phyloP scores from a whole-genome alignment of 2,329 filamentous ascomycete species.

The Penicillium polonicum region DNA sequence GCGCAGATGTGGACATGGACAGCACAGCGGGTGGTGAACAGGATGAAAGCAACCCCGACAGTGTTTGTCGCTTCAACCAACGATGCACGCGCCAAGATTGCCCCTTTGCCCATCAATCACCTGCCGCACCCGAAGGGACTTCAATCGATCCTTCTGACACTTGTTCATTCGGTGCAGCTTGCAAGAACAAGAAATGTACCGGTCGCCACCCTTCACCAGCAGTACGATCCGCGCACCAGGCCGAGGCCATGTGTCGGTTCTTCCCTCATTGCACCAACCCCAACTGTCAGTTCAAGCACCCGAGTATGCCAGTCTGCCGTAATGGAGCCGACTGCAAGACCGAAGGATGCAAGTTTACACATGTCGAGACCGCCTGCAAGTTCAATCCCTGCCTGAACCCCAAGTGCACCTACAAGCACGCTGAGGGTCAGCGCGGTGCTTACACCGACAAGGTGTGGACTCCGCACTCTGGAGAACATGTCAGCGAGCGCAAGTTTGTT shows the following conservation, averaged over 20 bases:
- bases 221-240: conserved; percentile 72
- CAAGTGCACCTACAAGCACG: conserved; percentile 85
- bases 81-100: conserved; percentile 86
- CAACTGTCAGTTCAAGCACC: conserved; percentile 85
- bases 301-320: conserved; percentile 79
- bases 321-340: conserved; percentile 87
- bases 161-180: conserved; percentile 84
- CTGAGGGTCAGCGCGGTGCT: conserved; percentile 80
- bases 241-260: conserved; percentile 85
- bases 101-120: conserved; percentile 91
- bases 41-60: conserved; percentile 59
- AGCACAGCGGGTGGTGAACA: conserved; percentile 37
- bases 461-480: conserved; percentile 61
- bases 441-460: conserved; percentile 93
- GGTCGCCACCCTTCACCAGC: conserved; percentile 91
- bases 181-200: conserved; percentile 93
- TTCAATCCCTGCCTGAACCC: conserved; percentile 90
- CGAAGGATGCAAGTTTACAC: conserved; percentile 83
- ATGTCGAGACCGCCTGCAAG: conserved; percentile 79
- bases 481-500: conserved; percentile 87
- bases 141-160: conserved; percentile 75
- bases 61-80: conserved; percentile 85
- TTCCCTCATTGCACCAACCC: conserved; percentile 89
- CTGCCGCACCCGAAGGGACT: conserved; percentile 75
- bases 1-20: conserved; percentile 41